Percentiles rank a stretch among this genome's conserved stretches.
Evolutionary conservation across 345 rosid species (phyloP).

Genomic region (Eucalyptus cloeziana): DNA sequence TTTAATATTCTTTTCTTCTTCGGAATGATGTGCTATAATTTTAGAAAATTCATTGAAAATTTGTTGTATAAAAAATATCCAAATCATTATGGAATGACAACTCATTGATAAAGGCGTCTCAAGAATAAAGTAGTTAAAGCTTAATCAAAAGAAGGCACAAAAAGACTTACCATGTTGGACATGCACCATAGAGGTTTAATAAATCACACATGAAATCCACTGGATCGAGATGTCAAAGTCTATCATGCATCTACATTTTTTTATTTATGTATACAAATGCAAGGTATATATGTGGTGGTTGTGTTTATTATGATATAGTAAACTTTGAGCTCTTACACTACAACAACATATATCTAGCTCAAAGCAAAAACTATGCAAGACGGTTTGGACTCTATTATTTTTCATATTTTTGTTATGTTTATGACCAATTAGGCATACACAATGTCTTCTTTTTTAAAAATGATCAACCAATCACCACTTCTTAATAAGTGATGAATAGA

Average conservation of each 20-base stretch:
- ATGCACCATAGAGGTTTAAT: not conserved
- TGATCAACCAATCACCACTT: not conserved
- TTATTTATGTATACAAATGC: not conserved
- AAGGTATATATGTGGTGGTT: not conserved
- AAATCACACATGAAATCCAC: not conserved
- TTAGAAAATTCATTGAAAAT: not conserved
- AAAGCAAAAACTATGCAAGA: not conserved
- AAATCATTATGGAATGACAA: not conserved
- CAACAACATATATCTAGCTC: not conserved
- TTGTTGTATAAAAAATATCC: no score
- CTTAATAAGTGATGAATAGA: not conserved
- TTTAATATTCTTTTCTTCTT: no score
- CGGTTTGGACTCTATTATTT: not conserved
- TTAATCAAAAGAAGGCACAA: not conserved
- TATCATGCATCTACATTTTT: not conserved
- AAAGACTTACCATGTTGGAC: not conserved
- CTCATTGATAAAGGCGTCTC: not conserved
- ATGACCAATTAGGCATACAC: not conserved
- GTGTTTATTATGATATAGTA: not conserved
- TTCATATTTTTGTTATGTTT: no score
- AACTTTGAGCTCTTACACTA: not conserved
- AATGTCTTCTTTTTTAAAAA: no score
- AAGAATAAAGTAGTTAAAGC: not conserved
- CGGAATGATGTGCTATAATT: no score
- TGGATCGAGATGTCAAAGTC: not conserved